These are phyloP conservation scores for Aethionema arabicum DNA, from an alignment of 345 rosid genomes.

Conservation along the genomic window DNA sequence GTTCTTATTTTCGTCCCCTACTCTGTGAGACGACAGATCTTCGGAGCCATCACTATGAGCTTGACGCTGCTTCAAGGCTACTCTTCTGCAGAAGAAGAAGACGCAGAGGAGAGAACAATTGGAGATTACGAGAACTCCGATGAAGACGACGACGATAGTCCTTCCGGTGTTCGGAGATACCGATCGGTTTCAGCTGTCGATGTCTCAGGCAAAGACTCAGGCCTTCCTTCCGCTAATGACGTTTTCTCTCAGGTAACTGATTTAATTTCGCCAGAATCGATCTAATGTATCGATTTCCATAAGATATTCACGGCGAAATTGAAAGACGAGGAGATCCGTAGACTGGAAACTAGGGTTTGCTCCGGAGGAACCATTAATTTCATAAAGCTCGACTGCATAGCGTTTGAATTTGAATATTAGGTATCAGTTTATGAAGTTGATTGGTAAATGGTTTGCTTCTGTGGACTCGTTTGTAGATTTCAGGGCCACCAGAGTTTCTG, in stretches of 20 bases:
- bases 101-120: constrained; percentile 36
- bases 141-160: constrained; percentile 34
- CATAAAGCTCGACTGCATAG: background rate
- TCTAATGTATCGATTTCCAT: background rate
- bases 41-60: constrained; percentile 53
- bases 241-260: constrained; percentile 71
- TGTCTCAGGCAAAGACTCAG: constrained; percentile 43
- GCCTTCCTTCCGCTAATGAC: constrained; percentile 82
- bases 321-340: constrained; percentile 1
- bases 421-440: constrained; percentile 6
- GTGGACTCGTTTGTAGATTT: constrained; percentile 51
- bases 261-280: background rate
- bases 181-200: constrained; percentile 45
- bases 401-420: background rate
- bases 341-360: background rate
- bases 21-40: constrained; percentile 19
- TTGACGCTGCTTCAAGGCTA: constrained; percentile 77
- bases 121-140: constrained; percentile 44
- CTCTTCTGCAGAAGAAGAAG: constrained; percentile 83
- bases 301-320: background rate
- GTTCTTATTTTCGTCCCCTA: constrained; percentile 15
- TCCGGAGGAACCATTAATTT: background rate
- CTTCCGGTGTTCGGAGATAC: constrained; percentile 32
- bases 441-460: constrained; percentile 12
- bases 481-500: constrained; percentile 89